Conservation (phyloP, 2,329 filamentous ascomycete genomes). For the Aspergillus sp. region DNA sequence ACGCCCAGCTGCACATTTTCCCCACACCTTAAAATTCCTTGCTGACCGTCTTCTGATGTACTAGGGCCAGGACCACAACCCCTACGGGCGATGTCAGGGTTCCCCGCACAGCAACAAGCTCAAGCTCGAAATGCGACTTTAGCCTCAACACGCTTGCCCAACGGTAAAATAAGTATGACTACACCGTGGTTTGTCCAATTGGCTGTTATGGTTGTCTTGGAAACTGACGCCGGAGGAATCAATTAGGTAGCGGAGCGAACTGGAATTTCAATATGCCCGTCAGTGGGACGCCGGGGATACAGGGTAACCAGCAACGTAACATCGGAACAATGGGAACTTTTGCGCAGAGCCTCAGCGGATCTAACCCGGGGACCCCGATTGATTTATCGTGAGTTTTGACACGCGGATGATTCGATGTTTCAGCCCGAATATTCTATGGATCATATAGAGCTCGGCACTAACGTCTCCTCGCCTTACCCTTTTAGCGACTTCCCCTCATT, state of each 20-base stretch:
- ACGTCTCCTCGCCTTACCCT: conserved; percentile 5
- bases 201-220: conserved; percentile 2
- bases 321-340: conserved; percentile 55
- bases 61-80: conserved; percentile 52
- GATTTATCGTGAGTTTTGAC: conserved; percentile 56
- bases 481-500: conserved; percentile 63
- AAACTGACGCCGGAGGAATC: conserved; percentile 23
- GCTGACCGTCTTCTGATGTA: conserved; percentile 17
- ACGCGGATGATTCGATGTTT: conserved; percentile 1
- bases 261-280: conserved; percentile 60
- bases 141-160: conserved; percentile 51
- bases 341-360: conserved; percentile 56
- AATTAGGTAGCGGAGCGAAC: conserved; percentile 53
- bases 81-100: conserved; percentile 55
- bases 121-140: conserved; percentile 49
- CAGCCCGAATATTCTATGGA: not conserved
- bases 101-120: conserved; percentile 52
- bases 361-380: conserved; percentile 54
- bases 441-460: conserved; percentile 4
- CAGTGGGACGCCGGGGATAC: conserved; percentile 53
- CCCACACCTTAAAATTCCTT: not conserved
- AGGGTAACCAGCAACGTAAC: conserved; percentile 51
- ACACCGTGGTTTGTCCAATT: not conserved
- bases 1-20: conserved; percentile 3
- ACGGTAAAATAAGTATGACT: conserved; percentile 54